phyloP scores from a whole-genome alignment of 805 yeast species.

The Pichia eremophila region DNA sequence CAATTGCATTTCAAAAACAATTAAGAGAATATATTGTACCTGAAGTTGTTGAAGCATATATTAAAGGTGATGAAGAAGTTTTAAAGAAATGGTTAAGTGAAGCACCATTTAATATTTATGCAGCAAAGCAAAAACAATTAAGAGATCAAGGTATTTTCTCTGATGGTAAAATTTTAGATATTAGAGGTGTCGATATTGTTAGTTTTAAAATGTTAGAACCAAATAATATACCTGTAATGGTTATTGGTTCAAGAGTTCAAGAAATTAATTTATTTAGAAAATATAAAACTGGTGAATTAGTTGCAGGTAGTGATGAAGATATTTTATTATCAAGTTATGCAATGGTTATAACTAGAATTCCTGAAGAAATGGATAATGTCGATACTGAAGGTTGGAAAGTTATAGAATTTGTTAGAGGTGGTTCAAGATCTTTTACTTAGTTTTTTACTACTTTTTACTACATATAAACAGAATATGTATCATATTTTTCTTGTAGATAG shows the following conservation, averaged over 20 bases:
- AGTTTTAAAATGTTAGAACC: conserved; percentile 85
- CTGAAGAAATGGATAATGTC: conserved; percentile 82
- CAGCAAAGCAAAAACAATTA: conserved; percentile 86
- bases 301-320: conserved; percentile 93
- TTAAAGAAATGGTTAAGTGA: conserved; percentile 90
- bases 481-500: too few species aligned
- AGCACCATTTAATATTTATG: conserved; percentile 92
- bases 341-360: conserved; percentile 86
- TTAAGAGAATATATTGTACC: conserved; percentile 90
- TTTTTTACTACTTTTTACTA: not conserved
- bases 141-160: conserved; percentile 85
- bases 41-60: conserved; percentile 90
- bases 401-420: conserved; percentile 88
- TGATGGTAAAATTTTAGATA: conserved; percentile 86
- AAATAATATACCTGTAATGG: conserved; percentile 84
- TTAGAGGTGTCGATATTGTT: conserved; percentile 88
- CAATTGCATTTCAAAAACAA: conserved; percentile 69
- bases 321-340: conserved; percentile 91
- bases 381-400: conserved; percentile 98
- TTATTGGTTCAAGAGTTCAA: conserved; percentile 93
- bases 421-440: conserved; percentile 70
- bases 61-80: conserved; percentile 76
- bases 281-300: conserved; percentile 85
- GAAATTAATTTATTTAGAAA: conserved; percentile 86
- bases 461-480: too few species aligned